Percentiles rank a stretch among this genome's conserved stretches.
phyloP scores from a whole-genome alignment of 1,284 basidiomycete species.

The Sutorius eximius region DNA sequence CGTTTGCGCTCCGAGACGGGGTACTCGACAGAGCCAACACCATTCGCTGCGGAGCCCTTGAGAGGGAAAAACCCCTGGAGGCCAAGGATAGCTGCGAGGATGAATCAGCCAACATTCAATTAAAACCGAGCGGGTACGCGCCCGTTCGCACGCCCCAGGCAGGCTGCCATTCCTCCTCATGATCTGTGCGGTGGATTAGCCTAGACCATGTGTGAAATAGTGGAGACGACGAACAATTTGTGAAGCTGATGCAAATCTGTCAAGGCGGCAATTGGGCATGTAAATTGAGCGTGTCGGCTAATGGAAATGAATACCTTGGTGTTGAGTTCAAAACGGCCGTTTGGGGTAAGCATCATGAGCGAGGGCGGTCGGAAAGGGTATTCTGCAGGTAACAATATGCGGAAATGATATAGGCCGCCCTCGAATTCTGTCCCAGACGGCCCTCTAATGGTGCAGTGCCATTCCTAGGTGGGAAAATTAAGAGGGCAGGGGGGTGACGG shows the following conservation, averaged over 20 bases:
- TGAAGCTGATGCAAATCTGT: conserved; percentile 92
- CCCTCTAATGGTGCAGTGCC: conserved; percentile 96
- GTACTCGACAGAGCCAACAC: conserved; percentile 87
- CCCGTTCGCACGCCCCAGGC: conserved; percentile 97
- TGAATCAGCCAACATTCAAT: conserved; percentile 13
- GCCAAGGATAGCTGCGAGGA: conserved; percentile 74
- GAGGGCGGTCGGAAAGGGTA: conserved; percentile 95
- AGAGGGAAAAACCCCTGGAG: conserved; percentile 90
- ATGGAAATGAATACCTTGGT: conserved; percentile 72
- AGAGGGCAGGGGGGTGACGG: conserved; percentile 24
- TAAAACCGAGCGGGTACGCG: conserved; percentile 33
- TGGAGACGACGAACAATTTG: conserved; percentile 61
- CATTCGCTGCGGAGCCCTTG: conserved; percentile 85
- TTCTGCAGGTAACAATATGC: conserved; percentile 87
- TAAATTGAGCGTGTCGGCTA: conserved; percentile 12
- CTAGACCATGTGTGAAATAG: conserved; percentile 24
- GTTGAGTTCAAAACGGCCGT: conserved; percentile 92
- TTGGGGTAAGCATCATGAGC: conserved; percentile 93
- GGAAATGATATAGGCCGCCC: conserved; percentile 89
- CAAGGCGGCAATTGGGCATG: conserved; percentile 11
- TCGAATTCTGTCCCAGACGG: conserved; percentile 87
- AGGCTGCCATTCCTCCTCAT: conserved; percentile 93
- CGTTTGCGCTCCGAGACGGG: conserved; percentile 77
- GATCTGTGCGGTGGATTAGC: conserved; percentile 50
- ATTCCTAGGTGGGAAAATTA: conserved; percentile 62